Evolutionary conservation across 2,329 filamentous ascomycete species (phyloP).

Genomic region (Torrubiella hemipterigena): DNA sequence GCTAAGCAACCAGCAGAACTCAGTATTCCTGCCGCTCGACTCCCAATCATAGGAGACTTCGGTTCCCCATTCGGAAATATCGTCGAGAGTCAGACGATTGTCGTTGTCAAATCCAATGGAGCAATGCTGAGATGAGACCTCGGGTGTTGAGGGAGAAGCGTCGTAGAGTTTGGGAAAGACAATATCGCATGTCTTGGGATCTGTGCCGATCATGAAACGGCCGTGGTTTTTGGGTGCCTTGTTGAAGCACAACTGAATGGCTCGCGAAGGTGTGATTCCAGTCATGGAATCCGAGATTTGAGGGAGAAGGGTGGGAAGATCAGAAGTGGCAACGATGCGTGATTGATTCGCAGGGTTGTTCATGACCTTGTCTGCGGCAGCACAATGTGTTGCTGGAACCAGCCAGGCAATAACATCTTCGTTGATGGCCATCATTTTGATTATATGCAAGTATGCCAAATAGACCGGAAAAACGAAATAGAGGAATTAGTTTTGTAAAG

Average conservation of each 20-base stretch:
- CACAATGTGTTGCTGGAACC: conserved; percentile 21
- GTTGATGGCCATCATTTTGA: conserved; percentile 2
- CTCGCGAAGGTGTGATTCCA: conserved; percentile 14
- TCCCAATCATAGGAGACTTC: conserved; percentile 30
- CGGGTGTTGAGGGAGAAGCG: no score
- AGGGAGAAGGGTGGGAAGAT: conserved; percentile 14
- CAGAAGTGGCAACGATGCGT: conserved; percentile 13
- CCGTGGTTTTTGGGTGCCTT: conserved; percentile 19
- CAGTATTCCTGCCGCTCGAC: conserved; percentile 22
- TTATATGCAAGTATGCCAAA: neutral
- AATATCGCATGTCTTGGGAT: conserved; percentile 22
- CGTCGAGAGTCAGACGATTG: conserved; percentile 23
- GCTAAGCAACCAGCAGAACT: conserved; percentile 23
- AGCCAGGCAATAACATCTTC: conserved; percentile 26
- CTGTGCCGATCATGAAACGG: conserved; percentile 25
- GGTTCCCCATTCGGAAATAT: conserved; percentile 24
- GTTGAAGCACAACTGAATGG: conserved; percentile 23
- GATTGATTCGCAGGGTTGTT: conserved; percentile 18
- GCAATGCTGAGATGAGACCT: conserved; percentile 24
- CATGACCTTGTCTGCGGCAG: conserved; percentile 19
- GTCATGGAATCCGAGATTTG: conserved; percentile 15
- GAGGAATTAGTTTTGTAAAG: neutral
- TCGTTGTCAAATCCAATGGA: conserved; percentile 25
- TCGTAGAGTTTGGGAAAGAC: conserved; percentile 21
- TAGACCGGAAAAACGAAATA: conserved; percentile 1